Evolutionary conservation across 768 basidiomycete species (phyloP).

Genomic region (Astraeus odoratus): DNA sequence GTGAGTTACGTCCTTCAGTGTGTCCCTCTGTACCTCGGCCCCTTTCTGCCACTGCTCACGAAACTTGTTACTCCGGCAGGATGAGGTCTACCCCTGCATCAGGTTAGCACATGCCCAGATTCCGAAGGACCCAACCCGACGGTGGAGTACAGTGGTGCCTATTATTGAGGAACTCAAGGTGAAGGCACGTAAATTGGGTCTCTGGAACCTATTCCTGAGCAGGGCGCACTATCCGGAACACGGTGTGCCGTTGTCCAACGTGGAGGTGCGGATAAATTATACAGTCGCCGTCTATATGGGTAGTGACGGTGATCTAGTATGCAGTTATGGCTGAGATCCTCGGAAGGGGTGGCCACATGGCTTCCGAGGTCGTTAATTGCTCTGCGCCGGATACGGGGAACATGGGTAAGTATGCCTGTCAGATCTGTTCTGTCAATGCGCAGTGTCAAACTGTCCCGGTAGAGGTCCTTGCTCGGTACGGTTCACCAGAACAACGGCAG

Average conservation of each 20-base stretch:
- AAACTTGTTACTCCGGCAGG: conserved; percentile 36
- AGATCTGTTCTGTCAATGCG: neutral
- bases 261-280: conserved; percentile 57
- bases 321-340: conserved; percentile 96
- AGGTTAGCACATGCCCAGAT: conserved; percentile 76
- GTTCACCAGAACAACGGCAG: conserved; percentile 84
- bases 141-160: conserved; percentile 83
- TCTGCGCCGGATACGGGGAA: conserved; percentile 97
- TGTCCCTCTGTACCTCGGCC: neutral
- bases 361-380: conserved; percentile 87
- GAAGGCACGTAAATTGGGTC: conserved; percentile 80
- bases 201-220: conserved; percentile 98
- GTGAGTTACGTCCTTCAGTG: conserved; percentile 32
- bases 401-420: conserved; percentile 70
- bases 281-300: too few species aligned
- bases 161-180: conserved; percentile 79
- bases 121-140: conserved; percentile 60
- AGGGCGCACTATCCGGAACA: conserved; percentile 86
- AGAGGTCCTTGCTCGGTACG: conserved; percentile 97
- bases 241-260: conserved; percentile 86
- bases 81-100: conserved; percentile 80
- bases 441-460: conserved; percentile 8
- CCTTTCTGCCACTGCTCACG: neutral
- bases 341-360: conserved; percentile 75
- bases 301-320: conserved; percentile 48